Base-by-base conservation (phyloP, 768 basidiomycete genomes). In the Russula ochroleuca region DNA sequence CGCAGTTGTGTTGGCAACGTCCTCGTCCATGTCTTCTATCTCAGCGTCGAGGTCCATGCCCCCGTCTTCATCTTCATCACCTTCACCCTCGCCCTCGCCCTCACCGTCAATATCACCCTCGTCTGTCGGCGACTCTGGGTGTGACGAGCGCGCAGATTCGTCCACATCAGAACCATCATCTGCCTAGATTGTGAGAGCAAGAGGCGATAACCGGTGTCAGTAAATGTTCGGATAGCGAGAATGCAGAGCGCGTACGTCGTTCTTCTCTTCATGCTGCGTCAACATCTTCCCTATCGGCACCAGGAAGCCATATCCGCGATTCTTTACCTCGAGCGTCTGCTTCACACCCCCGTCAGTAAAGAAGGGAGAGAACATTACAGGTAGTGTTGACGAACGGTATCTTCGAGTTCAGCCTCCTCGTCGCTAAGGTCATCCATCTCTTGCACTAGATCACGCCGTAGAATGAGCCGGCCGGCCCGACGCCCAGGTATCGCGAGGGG, bases 341-440 rank as follows among this genome's bases (percentile, higher is more conserved):
- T 33, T 54, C 52, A 57, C 47, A 59, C 17, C 19, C n/a, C 43
- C n/a, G 40, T 62, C 51, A 35, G 23, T 54, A 59, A 10, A 41
- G 1, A 1, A 53, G 8, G 40, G 37, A 68, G 38, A 19, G 35
- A 47, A 28, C 37, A 10, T 28, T 28, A 5, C 0, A 0, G 48
- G 51, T 41, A 25, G 15, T 45, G 35, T 37, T 15, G 38, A 76
- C 83, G 67, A 70, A 88, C 90, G 67, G 84, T 78, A 49, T 88
- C 87, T 63, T 92, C 90, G n/a, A 92, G 71, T 68, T 92, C 88
- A 57, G 79, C 82, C 74, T 92, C 91, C 72, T 92, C 91, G 61
- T 92, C 91, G 63, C 88, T 91, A 64, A 93, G 74, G 69, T 93
- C 89, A 53, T 90, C 88, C 79, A 90, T 87, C 72, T 93, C 90